These are phyloP conservation scores for Prunus fruticosa DNA, from an alignment of 306 rosid genomes.

Conservation along the genomic window DNA sequence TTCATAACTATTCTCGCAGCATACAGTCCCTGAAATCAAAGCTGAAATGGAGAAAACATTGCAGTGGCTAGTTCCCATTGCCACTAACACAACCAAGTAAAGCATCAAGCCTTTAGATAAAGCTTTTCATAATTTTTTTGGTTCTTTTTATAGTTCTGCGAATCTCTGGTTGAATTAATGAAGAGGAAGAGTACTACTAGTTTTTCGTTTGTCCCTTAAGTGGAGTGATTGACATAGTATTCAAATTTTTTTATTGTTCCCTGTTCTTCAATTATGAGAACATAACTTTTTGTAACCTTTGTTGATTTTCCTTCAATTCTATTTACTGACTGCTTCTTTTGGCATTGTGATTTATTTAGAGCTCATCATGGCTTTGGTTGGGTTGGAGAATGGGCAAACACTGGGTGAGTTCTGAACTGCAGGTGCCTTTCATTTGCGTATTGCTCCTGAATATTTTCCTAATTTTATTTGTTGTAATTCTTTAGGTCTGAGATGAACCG, in stretches of 20 bases:
- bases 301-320: not conserved
- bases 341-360: slow-evolving; percentile 29
- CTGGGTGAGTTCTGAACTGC: slow-evolving; percentile 62
- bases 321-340: not conserved
- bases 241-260: not conserved
- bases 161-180: not conserved
- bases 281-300: not conserved
- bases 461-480: slow-evolving; percentile 12
- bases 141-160: not conserved
- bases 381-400: slow-evolving; percentile 99
- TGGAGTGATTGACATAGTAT: not conserved
- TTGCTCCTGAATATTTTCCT: slow-evolving; percentile 13
- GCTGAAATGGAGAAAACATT: slow-evolving; percentile 94
- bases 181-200: not conserved
- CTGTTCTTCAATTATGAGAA: not conserved
- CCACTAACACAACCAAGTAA: slow-evolving; percentile 89
- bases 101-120: slow-evolving; percentile 8
- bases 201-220: not conserved
- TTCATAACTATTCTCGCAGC: slow-evolving; percentile 42
- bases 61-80: slow-evolving; percentile 96
- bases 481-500: slow-evolving; percentile 71
- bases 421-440: slow-evolving; percentile 1
- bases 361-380: slow-evolving; percentile 99
- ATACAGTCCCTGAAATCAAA: slow-evolving; percentile 82
- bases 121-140: slow-evolving; percentile 1